Evolutionary conservation across 805 yeast species (phyloP).

Genomic region (Dipodascus geniculatus): DNA sequence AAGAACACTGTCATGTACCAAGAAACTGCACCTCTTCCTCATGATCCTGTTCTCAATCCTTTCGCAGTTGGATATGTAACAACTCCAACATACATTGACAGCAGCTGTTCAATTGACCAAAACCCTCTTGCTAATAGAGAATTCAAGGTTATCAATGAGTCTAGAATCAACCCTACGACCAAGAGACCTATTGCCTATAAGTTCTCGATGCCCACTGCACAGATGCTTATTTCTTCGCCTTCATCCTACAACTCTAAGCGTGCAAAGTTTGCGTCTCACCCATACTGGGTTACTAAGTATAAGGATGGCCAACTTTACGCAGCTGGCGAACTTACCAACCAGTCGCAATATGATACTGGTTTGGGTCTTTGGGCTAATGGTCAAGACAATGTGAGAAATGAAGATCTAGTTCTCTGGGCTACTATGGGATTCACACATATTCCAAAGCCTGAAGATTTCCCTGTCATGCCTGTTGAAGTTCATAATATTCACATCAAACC

Average conservation of each 20-base stretch:
- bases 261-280: constrained; percentile 66
- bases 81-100: constrained; percentile 52
- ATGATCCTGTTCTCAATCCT: constrained; percentile 42
- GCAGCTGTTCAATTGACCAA: constrained; percentile 60
- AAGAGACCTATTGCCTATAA: constrained; percentile 69
- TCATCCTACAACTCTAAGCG: constrained; percentile 56
- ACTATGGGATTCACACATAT: constrained; percentile 73
- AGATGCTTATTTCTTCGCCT: constrained; percentile 57
- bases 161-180: constrained; percentile 54
- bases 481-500: constrained; percentile 58
- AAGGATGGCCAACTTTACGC: constrained; percentile 60
- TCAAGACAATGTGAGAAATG: constrained; percentile 53
- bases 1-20: constrained; percentile 62
- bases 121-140: constrained; percentile 66
- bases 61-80: constrained; percentile 60
- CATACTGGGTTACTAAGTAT: constrained; percentile 72
- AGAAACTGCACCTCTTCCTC: constrained; percentile 53
- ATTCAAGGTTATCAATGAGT: constrained; percentile 65
- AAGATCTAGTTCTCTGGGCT: constrained; percentile 70
- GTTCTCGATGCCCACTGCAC: constrained; percentile 61
- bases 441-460: constrained; percentile 78
- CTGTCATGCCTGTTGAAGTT: constrained; percentile 78
- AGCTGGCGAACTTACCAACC: constrained; percentile 82
- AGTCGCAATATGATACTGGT: constrained; percentile 54
- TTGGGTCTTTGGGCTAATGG: constrained; percentile 27